phyloP scores from a whole-genome alignment of 495 filamentous ascomycete species.

The Pyronema omphalodes region DNA sequence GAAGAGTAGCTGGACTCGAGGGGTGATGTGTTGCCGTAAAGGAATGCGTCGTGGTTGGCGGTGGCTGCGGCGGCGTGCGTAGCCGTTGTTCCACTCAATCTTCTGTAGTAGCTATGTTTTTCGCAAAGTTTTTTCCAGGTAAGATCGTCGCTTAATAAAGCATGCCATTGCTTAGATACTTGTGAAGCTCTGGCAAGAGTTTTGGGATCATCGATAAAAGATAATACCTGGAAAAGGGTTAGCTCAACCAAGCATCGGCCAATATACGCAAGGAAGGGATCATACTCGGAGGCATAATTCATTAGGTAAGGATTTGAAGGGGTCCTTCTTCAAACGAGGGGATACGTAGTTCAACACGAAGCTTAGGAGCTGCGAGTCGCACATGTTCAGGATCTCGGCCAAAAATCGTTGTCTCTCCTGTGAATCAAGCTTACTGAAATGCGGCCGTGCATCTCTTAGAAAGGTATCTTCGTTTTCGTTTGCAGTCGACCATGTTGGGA shows the following conservation, averaged over 20 bases:
- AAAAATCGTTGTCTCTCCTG: constrained; percentile 43
- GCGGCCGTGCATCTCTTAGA: constrained; percentile 22
- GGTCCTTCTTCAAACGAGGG: constrained; percentile 85
- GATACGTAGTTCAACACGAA: constrained; percentile 88
- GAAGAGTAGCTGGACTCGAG: constrained; percentile 18
- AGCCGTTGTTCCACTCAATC: constrained; percentile 26
- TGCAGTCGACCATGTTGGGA: constrained; percentile 24
- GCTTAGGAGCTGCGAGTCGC: constrained; percentile 82
- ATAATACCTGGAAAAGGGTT: constrained; percentile 45
- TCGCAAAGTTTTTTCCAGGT: constrained; percentile 95
- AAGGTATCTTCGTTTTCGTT: constrained; percentile 23
- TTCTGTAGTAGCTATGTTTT: constrained; percentile 68
- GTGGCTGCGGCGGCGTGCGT: constrained; percentile 11
- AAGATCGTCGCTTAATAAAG: constrained; percentile 83
- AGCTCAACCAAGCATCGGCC: background rate
- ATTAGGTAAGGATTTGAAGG: constrained; percentile 72
- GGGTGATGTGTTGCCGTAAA: constrained; percentile 16
- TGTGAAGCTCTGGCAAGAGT: constrained; percentile 82
- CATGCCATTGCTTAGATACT: constrained; percentile 82
- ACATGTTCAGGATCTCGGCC: constrained; percentile 71
- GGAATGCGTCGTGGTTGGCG: constrained; percentile 14
- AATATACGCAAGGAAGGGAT: constrained; percentile 3
- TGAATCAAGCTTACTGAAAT: constrained; percentile 23
- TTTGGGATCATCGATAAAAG: constrained; percentile 85
- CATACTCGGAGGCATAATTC: constrained; percentile 77